Evolutionary conservation across 23 red algal genomes (phyloP).

Genomic region (Agarophyton chilense): DNA sequence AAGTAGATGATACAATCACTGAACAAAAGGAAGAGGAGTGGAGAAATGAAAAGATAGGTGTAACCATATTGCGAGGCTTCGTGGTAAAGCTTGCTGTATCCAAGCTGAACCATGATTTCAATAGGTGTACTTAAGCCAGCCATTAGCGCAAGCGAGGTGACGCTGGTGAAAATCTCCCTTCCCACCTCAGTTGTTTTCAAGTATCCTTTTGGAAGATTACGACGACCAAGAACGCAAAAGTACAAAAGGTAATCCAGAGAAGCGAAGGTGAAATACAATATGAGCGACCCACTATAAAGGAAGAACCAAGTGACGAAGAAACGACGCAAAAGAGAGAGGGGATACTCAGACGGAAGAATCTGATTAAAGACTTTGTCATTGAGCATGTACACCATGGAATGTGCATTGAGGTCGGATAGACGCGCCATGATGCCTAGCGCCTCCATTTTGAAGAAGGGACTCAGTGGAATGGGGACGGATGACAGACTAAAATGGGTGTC

Average conservation of each 20-base stretch:
- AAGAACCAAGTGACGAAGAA: constrained; percentile 89
- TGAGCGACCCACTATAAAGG: constrained; percentile 82
- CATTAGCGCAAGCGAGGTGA: constrained; percentile 84
- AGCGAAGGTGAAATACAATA: constrained; percentile 86
- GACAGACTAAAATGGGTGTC: no score
- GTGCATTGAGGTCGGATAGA: constrained; percentile 21
- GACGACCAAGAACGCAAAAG: constrained; percentile 26
- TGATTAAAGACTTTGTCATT: background rate
- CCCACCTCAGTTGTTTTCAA: constrained; percentile 61
- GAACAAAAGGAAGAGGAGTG: constrained; percentile 89
- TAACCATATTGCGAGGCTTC: constrained; percentile 74
- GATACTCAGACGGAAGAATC: constrained; percentile 10
- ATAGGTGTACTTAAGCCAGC: constrained; percentile 70
- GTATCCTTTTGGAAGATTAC: constrained; percentile 45
- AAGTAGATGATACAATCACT: constrained; percentile 97
- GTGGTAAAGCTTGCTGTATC: constrained; percentile 87
- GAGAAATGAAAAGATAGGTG: constrained; percentile 87
- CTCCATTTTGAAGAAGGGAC: background rate
- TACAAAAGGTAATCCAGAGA: constrained; percentile 79
- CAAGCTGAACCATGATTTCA: constrained; percentile 90
- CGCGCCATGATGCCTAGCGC: constrained; percentile 3
- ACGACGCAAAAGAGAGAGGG: constrained; percentile 69
- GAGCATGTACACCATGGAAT: background rate
- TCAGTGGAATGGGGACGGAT: no score
- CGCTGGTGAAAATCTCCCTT: constrained; percentile 81